Percentiles rank a stretch among this genome's conserved stretches.
phyloP scores from a whole-genome alignment of 768 basidiomycete species.

The Termitomyces sp. region DNA sequence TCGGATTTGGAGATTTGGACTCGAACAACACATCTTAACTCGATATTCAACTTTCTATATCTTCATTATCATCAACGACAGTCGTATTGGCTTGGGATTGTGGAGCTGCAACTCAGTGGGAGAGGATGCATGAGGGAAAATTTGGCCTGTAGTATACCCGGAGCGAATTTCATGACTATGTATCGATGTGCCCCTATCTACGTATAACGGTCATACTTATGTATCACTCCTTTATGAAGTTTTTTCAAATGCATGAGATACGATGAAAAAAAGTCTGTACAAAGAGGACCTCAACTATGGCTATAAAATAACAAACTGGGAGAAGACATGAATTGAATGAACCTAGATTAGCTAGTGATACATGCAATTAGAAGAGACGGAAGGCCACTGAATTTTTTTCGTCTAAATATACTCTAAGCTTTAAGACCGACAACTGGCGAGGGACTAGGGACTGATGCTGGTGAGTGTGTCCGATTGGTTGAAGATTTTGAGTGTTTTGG shows the following conservation, averaged over 20 bases:
- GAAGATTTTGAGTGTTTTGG: slow-evolving; percentile 10
- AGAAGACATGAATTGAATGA: neutral
- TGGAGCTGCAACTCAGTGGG: neutral
- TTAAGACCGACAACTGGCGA: slow-evolving; percentile 22
- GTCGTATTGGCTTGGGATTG: neutral
- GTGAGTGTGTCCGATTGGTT: slow-evolving; percentile 16
- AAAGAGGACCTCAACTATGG: neutral
- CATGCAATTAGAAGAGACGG: neutral
- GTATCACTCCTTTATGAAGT: neutral
- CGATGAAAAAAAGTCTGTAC: neutral
- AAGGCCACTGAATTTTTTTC: neutral
- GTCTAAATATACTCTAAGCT: slow-evolving; percentile 15
- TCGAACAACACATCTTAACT: neutral
- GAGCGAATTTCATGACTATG: neutral
- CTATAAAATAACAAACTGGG: neutral
- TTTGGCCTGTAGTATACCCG: neutral
- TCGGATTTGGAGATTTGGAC: neutral
- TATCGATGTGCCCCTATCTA: neutral
- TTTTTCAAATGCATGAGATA: neutral
- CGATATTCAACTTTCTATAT: neutral
- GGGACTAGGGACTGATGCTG: slow-evolving; percentile 14
- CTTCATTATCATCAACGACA: neutral
- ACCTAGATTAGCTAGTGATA: slow-evolving; percentile 10
- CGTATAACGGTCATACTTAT: neutral
- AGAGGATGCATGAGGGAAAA: neutral